Evolutionary conservation across 345 rosid genomes (phyloP), one percentile per base, ranked within the genome.

Genomic region (Euphorbia peplus): DNA sequence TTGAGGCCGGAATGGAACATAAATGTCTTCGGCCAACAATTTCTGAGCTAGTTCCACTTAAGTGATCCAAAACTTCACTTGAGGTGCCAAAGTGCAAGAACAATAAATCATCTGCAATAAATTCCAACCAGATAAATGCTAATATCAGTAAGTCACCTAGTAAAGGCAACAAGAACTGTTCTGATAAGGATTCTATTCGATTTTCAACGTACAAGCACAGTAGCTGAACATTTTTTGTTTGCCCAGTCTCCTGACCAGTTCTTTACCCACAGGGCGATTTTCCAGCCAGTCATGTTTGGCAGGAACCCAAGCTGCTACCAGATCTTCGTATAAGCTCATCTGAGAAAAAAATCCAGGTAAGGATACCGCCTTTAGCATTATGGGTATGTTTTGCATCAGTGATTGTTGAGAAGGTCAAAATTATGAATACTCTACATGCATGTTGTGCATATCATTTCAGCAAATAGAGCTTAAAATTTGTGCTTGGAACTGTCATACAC

Each of bases 11-110:
- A 32, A 91, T 90, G 60, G 97, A 88, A 74, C 96, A 91, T 60
- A 95, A 76, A 81, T 95, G 99, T 68, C 99, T 86, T 68, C 95
- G 89, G 66, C 96, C 97, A 21, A 91, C 87, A 63, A 91, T 84
- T 69, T 90, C 90, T 58, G 95, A 83, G 81, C 83, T 83, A 79
- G 86, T 77, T 51, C 87, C 89, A 69, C 88, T 84, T 64, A 95
- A 85, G 83, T 95, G 99, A 73, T 95, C 99, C 85, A 95, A 61
- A 47, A 95, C 90, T 79, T 95, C 99, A 70, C 93, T 89, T 63
- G 99, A 95, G 73, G 99, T 91, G 81, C 99, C 99, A 80, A 91
- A 91, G 79, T 95, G 99, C 76, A 91, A 79, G 83, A 93, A 93
- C 57, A 80, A 75, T 66, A 91, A 79, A 54, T 89, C 89, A 90